These are phyloP conservation scores for Collybia mongolica DNA, from an alignment of 768 basidiomycete species.

Conservation along the genomic window DNA sequence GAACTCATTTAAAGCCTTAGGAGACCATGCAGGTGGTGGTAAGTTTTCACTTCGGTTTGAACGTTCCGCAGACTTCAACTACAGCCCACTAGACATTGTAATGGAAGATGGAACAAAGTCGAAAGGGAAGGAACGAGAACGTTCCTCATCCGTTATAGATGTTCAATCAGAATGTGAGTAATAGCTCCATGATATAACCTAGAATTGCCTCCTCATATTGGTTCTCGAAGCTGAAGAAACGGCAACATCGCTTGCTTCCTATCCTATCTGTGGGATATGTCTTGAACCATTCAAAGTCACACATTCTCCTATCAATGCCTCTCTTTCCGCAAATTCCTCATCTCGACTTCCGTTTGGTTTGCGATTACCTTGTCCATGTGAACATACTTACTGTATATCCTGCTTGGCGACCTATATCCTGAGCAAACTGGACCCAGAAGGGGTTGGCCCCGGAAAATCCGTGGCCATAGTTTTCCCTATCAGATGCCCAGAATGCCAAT, in stretches of 20 bases:
- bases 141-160: background rate
- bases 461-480: conserved; percentile 33
- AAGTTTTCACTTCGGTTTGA: background rate
- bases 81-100: background rate
- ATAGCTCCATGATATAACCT: too few species aligned
- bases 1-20: background rate
- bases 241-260: conserved; percentile 2
- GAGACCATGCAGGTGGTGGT: background rate
- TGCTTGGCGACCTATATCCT: conserved; percentile 32
- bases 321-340: conserved; percentile 32
- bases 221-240: background rate
- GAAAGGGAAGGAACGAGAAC: conserved; percentile 10
- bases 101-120: background rate
- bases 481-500: conserved; percentile 34
- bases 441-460: conserved; percentile 21
- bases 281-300: conserved; percentile 34
- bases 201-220: too few species aligned
- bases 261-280: conserved; percentile 35
- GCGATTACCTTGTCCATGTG: conserved; percentile 29
- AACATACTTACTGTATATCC: conserved; percentile 33
- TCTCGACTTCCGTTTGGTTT: conserved; percentile 31
- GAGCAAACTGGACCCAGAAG: conserved; percentile 33
- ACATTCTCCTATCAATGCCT: conserved; percentile 28
- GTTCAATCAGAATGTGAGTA: background rate
- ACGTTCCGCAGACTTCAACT: too few species aligned